A percentile compares a stretch with the other conserved stretches of the same genome.
Conservation (phyloP, 2,329 filamentous ascomycete genomes). For the Fusarium phyllophilum region DNA sequence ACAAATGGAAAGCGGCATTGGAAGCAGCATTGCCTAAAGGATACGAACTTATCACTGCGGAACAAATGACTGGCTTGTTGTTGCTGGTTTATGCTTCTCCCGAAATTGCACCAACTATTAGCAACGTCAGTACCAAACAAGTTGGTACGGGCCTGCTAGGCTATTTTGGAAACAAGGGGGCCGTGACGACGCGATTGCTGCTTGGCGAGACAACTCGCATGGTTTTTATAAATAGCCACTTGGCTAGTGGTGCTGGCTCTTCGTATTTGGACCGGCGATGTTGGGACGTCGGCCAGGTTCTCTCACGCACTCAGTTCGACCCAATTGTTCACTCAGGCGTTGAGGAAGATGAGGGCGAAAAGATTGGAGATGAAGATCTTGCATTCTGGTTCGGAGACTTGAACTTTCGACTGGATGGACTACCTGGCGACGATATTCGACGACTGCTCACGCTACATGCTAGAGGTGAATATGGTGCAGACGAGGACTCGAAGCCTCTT, state of each 20-base stretch:
- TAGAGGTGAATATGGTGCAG: slow-evolving; percentile 76
- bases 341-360: slow-evolving; percentile 71
- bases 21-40: slow-evolving; percentile 78
- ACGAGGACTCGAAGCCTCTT: slow-evolving; percentile 51
- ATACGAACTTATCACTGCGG: slow-evolving; percentile 80
- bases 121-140: slow-evolving; percentile 81
- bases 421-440: slow-evolving; percentile 91
- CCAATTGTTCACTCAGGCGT: slow-evolving; percentile 75
- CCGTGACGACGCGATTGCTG: slow-evolving; percentile 81
- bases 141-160: slow-evolving; percentile 92
- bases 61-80: slow-evolving; percentile 87
- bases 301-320: slow-evolving; percentile 79
- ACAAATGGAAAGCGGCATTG: slow-evolving; percentile 84
- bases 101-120: slow-evolving; percentile 76
- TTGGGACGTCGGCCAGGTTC: slow-evolving; percentile 88
- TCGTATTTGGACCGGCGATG: slow-evolving; percentile 82
- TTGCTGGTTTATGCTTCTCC: slow-evolving; percentile 88
- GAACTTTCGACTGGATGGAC: slow-evolving; percentile 89
- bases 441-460: slow-evolving; percentile 85
- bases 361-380: slow-evolving; percentile 90
- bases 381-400: slow-evolving; percentile 96
- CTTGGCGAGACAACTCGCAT: slow-evolving; percentile 90
- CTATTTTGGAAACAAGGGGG: slow-evolving; percentile 97
- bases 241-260: slow-evolving; percentile 86
- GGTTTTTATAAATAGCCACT: slow-evolving; percentile 90